Evolutionary conservation across 106 monocot species (phyloP).

Genomic region (Dendrobium catenatum): DNA sequence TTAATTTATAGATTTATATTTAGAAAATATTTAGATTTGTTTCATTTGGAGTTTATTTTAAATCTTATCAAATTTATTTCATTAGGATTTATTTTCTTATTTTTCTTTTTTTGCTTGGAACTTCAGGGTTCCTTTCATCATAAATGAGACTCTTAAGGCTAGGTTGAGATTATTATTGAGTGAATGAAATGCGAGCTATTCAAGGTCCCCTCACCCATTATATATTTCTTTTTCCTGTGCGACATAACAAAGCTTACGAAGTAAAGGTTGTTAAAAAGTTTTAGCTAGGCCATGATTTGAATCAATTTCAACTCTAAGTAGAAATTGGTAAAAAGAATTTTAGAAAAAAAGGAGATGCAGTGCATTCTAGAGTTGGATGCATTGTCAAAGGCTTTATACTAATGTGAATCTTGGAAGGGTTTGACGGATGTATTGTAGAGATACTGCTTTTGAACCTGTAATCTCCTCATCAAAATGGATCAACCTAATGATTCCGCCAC

Average conservation of each 20-base stretch:
- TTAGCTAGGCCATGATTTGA: background rate
- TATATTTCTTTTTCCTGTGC: background rate
- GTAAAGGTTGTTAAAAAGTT: background rate
- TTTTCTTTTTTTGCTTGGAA: background rate
- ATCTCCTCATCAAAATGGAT: background rate
- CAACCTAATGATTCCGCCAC: background rate
- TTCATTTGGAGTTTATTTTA: too few species aligned
- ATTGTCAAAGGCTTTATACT: background rate
- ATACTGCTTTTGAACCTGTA: background rate
- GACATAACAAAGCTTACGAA: background rate
- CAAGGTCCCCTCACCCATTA: background rate
- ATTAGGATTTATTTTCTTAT: background rate
- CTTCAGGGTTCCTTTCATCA: too few species aligned
- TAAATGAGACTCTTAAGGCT: too few species aligned
- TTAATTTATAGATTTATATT: too few species aligned
- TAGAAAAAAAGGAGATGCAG: background rate
- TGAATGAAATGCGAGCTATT: background rate
- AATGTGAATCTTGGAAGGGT: background rate
- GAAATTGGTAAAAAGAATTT: background rate
- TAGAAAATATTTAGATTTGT: too few species aligned
- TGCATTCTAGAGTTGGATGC: background rate
- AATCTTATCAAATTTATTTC: too few species aligned
- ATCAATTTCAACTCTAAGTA: background rate
- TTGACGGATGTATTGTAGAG: background rate
- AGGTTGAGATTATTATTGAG: too few species aligned